Conservation (phyloP, 2,329 filamentous ascomycete genomes). For the Fusarium annulatum region DNA sequence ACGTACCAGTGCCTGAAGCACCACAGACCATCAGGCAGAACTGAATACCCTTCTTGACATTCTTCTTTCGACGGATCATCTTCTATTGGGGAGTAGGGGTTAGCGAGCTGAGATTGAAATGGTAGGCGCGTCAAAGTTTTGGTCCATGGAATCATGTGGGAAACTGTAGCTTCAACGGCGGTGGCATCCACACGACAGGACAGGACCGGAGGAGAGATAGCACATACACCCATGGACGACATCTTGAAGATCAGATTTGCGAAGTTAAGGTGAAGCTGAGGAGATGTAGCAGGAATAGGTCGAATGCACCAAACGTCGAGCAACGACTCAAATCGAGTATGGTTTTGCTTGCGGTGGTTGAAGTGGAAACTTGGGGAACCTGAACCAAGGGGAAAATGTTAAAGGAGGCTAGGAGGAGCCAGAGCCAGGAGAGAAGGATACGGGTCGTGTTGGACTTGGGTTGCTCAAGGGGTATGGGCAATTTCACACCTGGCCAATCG, state of each 20-base stretch:
- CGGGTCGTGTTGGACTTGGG: constrained; percentile 38
- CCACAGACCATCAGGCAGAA: constrained; percentile 99
- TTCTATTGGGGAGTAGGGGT: constrained; percentile 65
- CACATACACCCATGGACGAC: constrained; percentile 51
- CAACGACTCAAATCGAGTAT: constrained; percentile 40
- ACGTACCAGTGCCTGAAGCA: constrained; percentile 95
- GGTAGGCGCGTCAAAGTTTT: constrained; percentile 29
- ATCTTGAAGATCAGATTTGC: constrained; percentile 42
- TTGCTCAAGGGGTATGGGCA: constrained; percentile 46
- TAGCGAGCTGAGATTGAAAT: constrained; percentile 39
- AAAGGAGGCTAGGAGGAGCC: constrained; percentile 45
- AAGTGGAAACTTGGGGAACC: constrained; percentile 43
- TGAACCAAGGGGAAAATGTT: constrained; percentile 49
- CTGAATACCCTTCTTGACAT: constrained; percentile 99
- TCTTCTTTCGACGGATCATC: constrained; percentile 99
- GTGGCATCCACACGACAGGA: constrained; percentile 27
- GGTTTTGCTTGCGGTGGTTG: constrained; percentile 46
- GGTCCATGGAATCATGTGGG: constrained; percentile 21
- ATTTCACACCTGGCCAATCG: constrained; percentile 50
- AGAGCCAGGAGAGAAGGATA: constrained; percentile 45
- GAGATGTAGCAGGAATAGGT: constrained; percentile 33
- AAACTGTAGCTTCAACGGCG: constrained; percentile 41
- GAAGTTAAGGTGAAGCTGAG: constrained; percentile 29
- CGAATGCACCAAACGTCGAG: constrained; percentile 36
- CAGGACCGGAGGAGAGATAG: constrained; percentile 10